phyloP scores from a whole-genome alignment of 495 filamentous ascomycete genomes.

The Hyaloscypha bicolor region DNA sequence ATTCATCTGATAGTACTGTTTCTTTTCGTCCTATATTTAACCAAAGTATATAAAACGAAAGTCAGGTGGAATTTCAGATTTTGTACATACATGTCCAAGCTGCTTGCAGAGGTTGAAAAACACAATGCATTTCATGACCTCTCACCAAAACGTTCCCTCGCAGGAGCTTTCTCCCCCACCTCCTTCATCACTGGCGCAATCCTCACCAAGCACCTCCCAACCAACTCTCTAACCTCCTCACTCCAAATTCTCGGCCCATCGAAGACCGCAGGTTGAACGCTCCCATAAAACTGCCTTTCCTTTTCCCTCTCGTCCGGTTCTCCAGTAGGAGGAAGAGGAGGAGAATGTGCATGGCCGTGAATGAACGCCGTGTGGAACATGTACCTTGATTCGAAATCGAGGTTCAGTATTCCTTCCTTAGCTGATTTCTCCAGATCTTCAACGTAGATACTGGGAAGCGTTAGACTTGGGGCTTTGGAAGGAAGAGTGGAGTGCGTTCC shows the following conservation, averaged over 20 bases:
- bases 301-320: not conserved
- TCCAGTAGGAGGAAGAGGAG: conserved; percentile 6
- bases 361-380: conserved; percentile 24
- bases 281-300: conserved; percentile 18
- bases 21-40: conserved; percentile 1
- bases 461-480: not conserved
- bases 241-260: conserved; percentile 15
- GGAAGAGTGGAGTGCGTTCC: not conserved
- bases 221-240: conserved; percentile 4
- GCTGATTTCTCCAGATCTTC: conserved; percentile 15
- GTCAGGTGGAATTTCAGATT: too few relatives aligned
- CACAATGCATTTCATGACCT: not conserved
- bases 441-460: conserved; percentile 12
- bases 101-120: too few relatives aligned
- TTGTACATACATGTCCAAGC: too few relatives aligned
- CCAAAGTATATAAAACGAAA: too few relatives aligned
- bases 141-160: conserved; percentile 12
- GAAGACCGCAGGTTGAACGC: conserved; percentile 22
- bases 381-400: conserved; percentile 19
- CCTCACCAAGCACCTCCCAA: conserved; percentile 18
- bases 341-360: conserved; percentile 22
- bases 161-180: conserved; percentile 8
- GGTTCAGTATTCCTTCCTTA: conserved; percentile 10
- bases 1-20: not conserved
- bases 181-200: conserved; percentile 23